A percentile compares a stretch with the other conserved stretches of the same genome.
Conservation (phyloP, 2,329 filamentous ascomycete genomes). For the Ceratocystis huliohia region DNA sequence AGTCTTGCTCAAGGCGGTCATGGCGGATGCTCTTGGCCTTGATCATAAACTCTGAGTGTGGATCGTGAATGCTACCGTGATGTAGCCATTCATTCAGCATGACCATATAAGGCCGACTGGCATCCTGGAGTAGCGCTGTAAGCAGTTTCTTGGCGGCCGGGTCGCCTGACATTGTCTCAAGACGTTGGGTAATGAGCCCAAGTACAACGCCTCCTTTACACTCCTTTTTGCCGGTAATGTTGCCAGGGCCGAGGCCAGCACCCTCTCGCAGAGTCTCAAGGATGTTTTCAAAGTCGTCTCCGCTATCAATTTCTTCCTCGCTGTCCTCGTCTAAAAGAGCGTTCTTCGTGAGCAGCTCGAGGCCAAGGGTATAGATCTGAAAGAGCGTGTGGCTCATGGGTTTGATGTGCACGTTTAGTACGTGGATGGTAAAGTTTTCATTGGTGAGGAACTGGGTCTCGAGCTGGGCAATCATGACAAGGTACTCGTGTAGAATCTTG, state of each 20-base stretch:
- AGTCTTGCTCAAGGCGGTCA: constrained; percentile 85
- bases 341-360: constrained; percentile 80
- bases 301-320: constrained; percentile 57
- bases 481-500: constrained; percentile 82
- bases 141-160: constrained; percentile 73
- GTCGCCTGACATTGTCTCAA: constrained; percentile 87
- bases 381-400: constrained; percentile 83
- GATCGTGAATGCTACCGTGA: constrained; percentile 87
- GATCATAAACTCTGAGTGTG: constrained; percentile 84
- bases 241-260: constrained; percentile 64
- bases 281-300: constrained; percentile 85
- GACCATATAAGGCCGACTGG: constrained; percentile 86
- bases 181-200: constrained; percentile 67
- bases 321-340: constrained; percentile 73
- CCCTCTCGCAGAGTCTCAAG: constrained; percentile 80
- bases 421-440: constrained; percentile 77
- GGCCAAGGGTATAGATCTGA: constrained; percentile 75
- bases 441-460: constrained; percentile 89
- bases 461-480: constrained; percentile 82
- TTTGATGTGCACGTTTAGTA: constrained; percentile 82
- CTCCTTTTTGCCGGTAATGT: constrained; percentile 74
- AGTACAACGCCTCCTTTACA: constrained; percentile 97
- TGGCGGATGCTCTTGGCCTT: constrained; percentile 91
- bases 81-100: constrained; percentile 99
- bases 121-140: constrained; percentile 70